Base-by-base conservation (phyloP, 1,284 basidiomycete species). In the Sutorius eximius region DNA sequence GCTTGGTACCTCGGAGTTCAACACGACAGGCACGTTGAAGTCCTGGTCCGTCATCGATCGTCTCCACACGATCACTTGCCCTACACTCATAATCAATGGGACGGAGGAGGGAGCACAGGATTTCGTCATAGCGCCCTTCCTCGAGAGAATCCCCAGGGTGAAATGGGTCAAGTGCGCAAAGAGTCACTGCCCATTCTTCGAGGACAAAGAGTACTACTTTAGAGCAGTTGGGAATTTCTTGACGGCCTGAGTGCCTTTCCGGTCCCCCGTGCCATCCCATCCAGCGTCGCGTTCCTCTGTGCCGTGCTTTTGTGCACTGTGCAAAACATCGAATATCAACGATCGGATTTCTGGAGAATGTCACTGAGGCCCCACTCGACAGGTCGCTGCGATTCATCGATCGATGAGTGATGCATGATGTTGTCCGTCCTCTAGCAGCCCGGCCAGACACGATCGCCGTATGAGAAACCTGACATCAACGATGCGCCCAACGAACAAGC, bases 21-120 rank as follows among this genome's bases (percentile, higher is more conserved):
- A 58, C 40, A 53, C 61, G 13, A 62, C 54, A 2, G 73, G 73
- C 10, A 60, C 68, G 8, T 50, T 74, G 12, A 70, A 67, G 59
- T 56, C 57, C 1, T 76, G 73, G 73, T 61, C 64, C 1, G 61
- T 66, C 44, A 51, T 70, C 8, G 67, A 72, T 22, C 62, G 64
- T 29, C 58, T 74, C 1, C 65, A 65, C 50, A 64, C 61, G 9
- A 73, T 76, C 33, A 49, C 43, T 5, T 63, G 58, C 5, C 67
- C 70, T 2, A 73, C 71, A 0, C 62, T 76, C 29, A 53, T 76
- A 4, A 55, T 71, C 13, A 75, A 71, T 34, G 69, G 69, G 4
- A 51, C 58, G 9, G 55, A 63, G 18, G 73, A 75, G 30, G 61
- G 60, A 6, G 67, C 70, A 13, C 68, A 67, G 45, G 61, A 68